Evolutionary conservation across 495 filamentous ascomycete genomes (phyloP).

Genomic region (Xylaria longipes): DNA sequence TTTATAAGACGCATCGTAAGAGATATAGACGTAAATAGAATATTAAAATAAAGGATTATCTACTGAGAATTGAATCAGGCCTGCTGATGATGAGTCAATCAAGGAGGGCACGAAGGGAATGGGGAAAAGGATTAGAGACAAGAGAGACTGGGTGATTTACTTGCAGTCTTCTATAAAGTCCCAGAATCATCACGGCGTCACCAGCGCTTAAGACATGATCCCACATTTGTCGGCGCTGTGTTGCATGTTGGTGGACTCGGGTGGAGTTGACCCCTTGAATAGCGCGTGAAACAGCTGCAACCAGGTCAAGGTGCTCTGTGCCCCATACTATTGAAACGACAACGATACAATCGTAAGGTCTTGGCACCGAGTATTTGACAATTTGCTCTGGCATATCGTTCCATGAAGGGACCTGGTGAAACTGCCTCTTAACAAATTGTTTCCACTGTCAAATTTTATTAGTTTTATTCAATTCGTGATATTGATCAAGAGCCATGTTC

Average conservation of each 20-base stretch:
- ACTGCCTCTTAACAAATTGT: slow-evolving; percentile 2
- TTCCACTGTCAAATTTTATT: neutral
- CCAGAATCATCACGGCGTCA: neutral
- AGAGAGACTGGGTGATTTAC: neutral
- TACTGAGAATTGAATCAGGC: slow-evolving; percentile 33
- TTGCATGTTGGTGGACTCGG: slow-evolving; percentile 23
- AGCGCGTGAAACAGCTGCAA: slow-evolving; percentile 2
- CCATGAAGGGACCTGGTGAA: slow-evolving; percentile 7
- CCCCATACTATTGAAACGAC: slow-evolving; percentile 23
- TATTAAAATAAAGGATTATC: slow-evolving; percentile 19
- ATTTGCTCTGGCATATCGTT: neutral
- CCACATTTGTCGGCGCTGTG: slow-evolving; percentile 20
- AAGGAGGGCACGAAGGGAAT: slow-evolving; percentile 3
- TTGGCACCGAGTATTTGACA: slow-evolving; percentile 16
- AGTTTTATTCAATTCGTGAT: neutral
- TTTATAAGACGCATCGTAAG: slow-evolving; percentile 36
- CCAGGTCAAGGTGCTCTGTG: slow-evolving; percentile 12
- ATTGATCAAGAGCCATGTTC: neutral
- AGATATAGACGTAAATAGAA: slow-evolving; percentile 25
- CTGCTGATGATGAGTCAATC: slow-evolving; percentile 27
- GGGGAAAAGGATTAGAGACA: slow-evolving; percentile 13
- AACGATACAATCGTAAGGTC: neutral
- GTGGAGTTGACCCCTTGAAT: slow-evolving; percentile 21
- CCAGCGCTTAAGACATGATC: slow-evolving; percentile 8
- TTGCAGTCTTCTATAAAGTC: slow-evolving; percentile 5